Base-by-base conservation (phyloP, 2,329 filamentous ascomycete genomes). In the Colletotrichum euphorbiae region DNA sequence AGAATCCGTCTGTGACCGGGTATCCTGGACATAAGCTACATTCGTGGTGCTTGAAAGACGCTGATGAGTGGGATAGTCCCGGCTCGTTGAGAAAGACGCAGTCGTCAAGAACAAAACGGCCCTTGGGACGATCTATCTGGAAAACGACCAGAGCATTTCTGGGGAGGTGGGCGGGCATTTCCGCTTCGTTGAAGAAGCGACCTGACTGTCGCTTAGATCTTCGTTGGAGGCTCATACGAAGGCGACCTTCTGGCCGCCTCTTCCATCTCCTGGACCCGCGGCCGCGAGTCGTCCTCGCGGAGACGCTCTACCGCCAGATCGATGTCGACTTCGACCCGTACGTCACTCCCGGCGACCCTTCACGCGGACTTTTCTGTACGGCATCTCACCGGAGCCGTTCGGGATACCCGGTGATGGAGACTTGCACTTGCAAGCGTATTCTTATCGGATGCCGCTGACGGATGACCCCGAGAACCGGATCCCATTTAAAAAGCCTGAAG, bases 191-290 rank as follows among this genome's bases (percentile, higher is more conserved):
- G 7, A 11, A n/a, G 0, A 55, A 12, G 0, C 6, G 2, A 40
- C 45, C 62, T 17, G 50, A 42, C 52, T 7, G 7, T 42, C 7
- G 12, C 24, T 31, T 43, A 73, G 46, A 68, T 73, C 36, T 72
- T 75, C 48, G 69, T 75, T 36, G 74, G 75, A 28, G 74, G 73
- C 6, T 71, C 72, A 11, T 75, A 75, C 43, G 73, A 75, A 31
- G 73, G 73, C 8, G 74, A 75, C 40, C 63, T 75, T 3, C 68
- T 74, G 38, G 73, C 71, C 12, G 71, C 72, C 4, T 67, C 71
- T 2, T 66, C 62, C 2, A 63, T 72, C 7, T 56, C 71, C 1
- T 71, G 62, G 33, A 67, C 48, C 15, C 43, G 62, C 33, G 71
- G 71, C 12, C 71, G 71, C 24, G 73, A 73, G 48, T 43, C 62